Conservation (phyloP, 164 flowering plant species). For the Warburgia ugandensis region DNA sequence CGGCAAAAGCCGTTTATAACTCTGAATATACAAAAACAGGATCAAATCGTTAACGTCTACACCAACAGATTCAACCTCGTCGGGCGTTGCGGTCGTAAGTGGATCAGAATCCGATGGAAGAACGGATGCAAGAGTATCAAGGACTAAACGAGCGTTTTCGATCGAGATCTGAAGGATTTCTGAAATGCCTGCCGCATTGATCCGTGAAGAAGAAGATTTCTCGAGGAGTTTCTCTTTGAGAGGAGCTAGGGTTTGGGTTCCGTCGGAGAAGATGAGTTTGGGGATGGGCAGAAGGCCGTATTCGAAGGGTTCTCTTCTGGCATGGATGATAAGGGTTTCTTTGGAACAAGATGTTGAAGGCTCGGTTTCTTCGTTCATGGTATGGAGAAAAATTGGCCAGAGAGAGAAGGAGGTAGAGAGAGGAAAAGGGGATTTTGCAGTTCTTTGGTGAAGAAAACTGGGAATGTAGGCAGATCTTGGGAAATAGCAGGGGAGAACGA, state of each 20-base stretch:
- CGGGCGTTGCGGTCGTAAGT: conserved; percentile 27
- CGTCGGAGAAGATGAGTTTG: conserved; percentile 82
- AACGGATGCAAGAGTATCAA: conserved; percentile 71
- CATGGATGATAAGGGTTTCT: conserved; percentile 27
- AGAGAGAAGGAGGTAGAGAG: neutral
- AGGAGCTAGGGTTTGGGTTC: conserved; percentile 47
- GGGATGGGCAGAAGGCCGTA: conserved; percentile 87
- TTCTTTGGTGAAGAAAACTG: neutral
- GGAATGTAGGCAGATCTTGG: neutral
- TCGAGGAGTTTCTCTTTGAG: conserved; percentile 42
- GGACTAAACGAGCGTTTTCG: conserved; percentile 65
- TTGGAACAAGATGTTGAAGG: conserved; percentile 27
- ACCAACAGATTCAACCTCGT: conserved; percentile 40
- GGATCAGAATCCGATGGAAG: conserved; percentile 53
- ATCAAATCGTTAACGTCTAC: conserved; percentile 72
- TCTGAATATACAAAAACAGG: conserved; percentile 74
- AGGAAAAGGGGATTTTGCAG: neutral
- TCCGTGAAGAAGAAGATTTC: conserved; percentile 15
- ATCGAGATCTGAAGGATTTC: conserved; percentile 65
- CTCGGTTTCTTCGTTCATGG: conserved; percentile 22
- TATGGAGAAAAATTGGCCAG: neutral
- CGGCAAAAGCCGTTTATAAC: conserved; percentile 77
- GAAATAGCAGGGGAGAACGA: neutral
- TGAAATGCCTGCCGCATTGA: conserved; percentile 38
- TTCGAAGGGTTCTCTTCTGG: conserved; percentile 84